Evolutionary conservation across 106 monocot genomes (phyloP), one percentile per base, ranked within the genome.

Genomic region (Vanilla planifolia): DNA sequence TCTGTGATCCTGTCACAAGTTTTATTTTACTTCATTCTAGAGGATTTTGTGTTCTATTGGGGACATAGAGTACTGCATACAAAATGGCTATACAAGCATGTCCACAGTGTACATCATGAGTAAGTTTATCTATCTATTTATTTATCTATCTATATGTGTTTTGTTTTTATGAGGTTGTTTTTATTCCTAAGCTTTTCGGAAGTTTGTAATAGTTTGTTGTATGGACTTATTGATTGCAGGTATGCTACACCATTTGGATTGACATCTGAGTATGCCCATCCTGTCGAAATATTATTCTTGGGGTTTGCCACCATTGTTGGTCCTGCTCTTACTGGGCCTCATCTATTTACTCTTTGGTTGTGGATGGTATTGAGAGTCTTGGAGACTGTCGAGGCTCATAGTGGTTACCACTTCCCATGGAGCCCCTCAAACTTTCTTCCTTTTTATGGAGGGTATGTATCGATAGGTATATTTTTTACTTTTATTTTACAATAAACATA

Each of bases 401-500:
- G 95, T 53, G 89, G 95, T 25, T 93, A 93, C 48, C 78, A 93
- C 53, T 93, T 93, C 63, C 93, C 93, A 32, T 93, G 93, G 89
- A 93, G 89, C 69, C 88, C 71, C 19, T 93, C 93, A 57, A 89
- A 93, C 56, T 89, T 93, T 56, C 68, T 93, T 42, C 95, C 89
- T 65, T 56, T 95, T 10, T 89, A 95, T 64, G 89, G 93, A 74
- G 89, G 85, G 93, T 89, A 22, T 72, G 89, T 82, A 40, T 5
- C 8, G 19, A 25, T 46, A n/a, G 9, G 15, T 25, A 53, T 60
- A 27, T 62, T 8, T 51, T 17, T 26, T 37, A 6, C 35, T 2
- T 28, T 36, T 33, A 19, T 30, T 20, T 36, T 35, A 28, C 52
- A 53, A 16, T 53, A 14, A n/a, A n/a, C 33, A 35, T 17, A 5